Evolutionary conservation across 176 grass and related monocot species (phyloP).

Genomic region (Secale cereale): DNA sequence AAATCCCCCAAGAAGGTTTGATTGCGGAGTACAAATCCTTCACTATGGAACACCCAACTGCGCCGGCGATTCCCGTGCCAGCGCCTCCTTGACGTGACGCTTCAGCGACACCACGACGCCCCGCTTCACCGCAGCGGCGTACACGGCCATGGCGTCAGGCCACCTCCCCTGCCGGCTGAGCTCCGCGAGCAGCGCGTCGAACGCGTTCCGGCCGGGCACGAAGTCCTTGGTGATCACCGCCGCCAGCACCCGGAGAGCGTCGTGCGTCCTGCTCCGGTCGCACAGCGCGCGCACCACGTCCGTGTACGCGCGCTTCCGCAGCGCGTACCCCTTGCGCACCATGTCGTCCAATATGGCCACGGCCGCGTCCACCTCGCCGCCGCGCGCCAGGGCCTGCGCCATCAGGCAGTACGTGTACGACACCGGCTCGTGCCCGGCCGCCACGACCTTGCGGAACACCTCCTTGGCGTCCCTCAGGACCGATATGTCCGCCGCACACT

Average conservation of each 20-base stretch:
- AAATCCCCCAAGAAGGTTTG: background rate
- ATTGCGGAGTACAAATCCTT: background rate
- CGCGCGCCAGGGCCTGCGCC: constrained; percentile 80
- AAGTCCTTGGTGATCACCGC: constrained; percentile 55
- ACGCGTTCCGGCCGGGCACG: constrained; percentile 67
- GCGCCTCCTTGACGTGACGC: constrained; percentile 24
- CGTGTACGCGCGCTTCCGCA: constrained; percentile 78
- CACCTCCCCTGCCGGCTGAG: constrained; percentile 49
- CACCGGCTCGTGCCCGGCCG: constrained; percentile 46
- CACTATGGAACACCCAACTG: constrained; percentile 26
- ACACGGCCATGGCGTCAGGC: constrained; percentile 63
- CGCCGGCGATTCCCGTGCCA: background rate
- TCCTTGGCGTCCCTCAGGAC: constrained; percentile 53
- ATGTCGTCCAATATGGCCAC: constrained; percentile 60
- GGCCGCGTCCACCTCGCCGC: constrained; percentile 70
- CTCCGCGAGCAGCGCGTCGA: constrained; percentile 68
- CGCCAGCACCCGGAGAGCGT: constrained; percentile 59
- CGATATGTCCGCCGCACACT: constrained; percentile 34
- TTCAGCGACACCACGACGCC: constrained; percentile 47
- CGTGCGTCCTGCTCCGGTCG: constrained; percentile 46
- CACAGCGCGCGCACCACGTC: constrained; percentile 76
- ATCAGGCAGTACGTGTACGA: constrained; percentile 85
- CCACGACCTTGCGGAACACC: constrained; percentile 47
- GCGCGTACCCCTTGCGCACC: constrained; percentile 54
- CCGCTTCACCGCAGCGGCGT: constrained; percentile 79